These are phyloP conservation scores for Tausonia pullulans DNA, from an alignment of 1,284 basidiomycete genomes.

Conservation along the genomic window DNA sequence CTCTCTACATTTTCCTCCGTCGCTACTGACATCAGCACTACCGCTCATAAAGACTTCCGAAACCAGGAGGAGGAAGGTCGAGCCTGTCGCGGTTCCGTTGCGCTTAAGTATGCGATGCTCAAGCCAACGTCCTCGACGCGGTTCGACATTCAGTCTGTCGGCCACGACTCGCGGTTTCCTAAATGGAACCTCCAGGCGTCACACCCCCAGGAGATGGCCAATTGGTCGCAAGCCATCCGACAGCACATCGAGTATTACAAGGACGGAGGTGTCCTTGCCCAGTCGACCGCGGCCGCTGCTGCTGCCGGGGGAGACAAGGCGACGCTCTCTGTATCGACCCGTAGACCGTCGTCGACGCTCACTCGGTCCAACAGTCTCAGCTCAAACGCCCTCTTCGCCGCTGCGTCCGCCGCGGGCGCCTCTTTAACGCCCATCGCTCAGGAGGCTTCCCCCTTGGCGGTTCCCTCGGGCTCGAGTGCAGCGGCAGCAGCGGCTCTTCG, in stretches of 20 bases:
- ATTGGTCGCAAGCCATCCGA: slow-evolving; percentile 66
- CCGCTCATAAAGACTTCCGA: slow-evolving; percentile 54
- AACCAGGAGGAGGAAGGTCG: slow-evolving; percentile 85
- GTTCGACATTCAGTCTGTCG: slow-evolving; percentile 12
- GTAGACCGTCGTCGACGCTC: no score
- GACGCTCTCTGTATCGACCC: no score
- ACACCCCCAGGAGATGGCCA: slow-evolving; percentile 73
- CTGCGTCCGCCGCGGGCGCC: no score
- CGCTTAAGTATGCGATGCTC: slow-evolving; percentile 67
- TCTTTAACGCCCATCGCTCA: no score
- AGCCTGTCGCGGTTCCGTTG: slow-evolving; percentile 76
- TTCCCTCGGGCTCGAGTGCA: no score
- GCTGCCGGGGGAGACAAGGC: no score
- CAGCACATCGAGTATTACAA: slow-evolving; percentile 55
- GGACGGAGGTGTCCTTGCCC: not conserved
- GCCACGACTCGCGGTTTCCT: slow-evolving; percentile 32
- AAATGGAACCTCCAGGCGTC: slow-evolving; percentile 88
- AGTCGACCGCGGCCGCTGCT: no score
- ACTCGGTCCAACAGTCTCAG: no score
- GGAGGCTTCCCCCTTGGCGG: no score
- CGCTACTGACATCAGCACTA: not conserved
- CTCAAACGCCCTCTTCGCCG: no score
- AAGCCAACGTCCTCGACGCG: slow-evolving; percentile 34
- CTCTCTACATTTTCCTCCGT: not conserved
- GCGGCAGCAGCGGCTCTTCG: no score